Evolutionary conservation across 768 basidiomycete genomes (phyloP), one percentile per base, ranked within the genome.

Genomic region (Amanita phalloides): DNA sequence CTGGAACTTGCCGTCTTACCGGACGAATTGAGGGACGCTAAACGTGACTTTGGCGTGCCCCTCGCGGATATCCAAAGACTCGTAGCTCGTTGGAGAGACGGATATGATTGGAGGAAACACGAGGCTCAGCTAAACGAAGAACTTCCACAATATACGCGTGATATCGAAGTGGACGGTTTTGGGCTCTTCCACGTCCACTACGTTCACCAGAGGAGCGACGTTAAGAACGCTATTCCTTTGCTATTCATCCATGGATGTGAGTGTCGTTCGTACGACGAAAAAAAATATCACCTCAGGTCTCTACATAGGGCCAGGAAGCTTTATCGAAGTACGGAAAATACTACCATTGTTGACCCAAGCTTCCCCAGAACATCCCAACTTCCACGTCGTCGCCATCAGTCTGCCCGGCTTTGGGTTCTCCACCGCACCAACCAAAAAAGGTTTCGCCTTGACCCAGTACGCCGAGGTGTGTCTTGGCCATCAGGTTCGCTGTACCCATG

Each of bases 371-470:
- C 66, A 74, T 36, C 79, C 79, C 1, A 72, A 70, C 28, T 82
- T 83, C 58, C 82, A 84, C 53, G 79, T 84, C 20, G 79, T 86
- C 1, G 77, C 75, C 0, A 55, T 75, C 8, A 76, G 79, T 56
- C 56, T 84, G 2, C 82, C 83, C 10, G 79, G 78, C 0, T 84
- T 63, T 62, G 83, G 80, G 0, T 84, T 83, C 60, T 82, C 82
- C 0, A 69, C 77, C 10, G 76, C 71, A 1, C 73, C 77, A 3
- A 69, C 58, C 36, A 78, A 74, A 57, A 68, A 67, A 56, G 79
- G 77, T 2, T 82, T 82, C 50, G 56, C 53, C 3, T 30, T 63
- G 1, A 33, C 59, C 1, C 77, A 82, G 51, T 78, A 73, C 45
- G 79, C 79, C 1, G 78, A 84, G 65, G 81, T 76, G 41, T 49